A percentile compares a stretch with the other conserved stretches of the same genome.
Evolutionary conservation across 371 early-diverging fungal species (phyloP).

Genomic region (Blastocladiella emersonii): DNA sequence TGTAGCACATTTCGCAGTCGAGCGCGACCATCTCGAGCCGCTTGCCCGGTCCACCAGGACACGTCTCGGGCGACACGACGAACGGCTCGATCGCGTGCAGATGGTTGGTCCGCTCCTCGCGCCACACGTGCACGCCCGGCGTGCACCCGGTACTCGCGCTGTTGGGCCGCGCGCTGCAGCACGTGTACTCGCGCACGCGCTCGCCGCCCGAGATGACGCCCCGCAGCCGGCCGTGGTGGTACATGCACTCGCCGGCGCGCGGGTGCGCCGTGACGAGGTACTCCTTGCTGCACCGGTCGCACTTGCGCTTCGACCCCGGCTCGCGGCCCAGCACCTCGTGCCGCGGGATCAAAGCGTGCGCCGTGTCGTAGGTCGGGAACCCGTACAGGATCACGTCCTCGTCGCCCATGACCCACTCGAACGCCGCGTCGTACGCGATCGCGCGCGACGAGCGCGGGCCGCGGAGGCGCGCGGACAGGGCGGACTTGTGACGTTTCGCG

Average conservation of each 20-base stretch:
- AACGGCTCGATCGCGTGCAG: neutral
- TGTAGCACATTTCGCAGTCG: constrained; percentile 24
- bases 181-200: neutral
- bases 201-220: neutral
- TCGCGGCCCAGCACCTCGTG: too few relatives aligned
- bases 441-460: too few relatives aligned
- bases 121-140: neutral
- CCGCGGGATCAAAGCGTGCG: too few relatives aligned
- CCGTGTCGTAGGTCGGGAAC: too few relatives aligned
- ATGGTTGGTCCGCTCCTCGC: neutral
- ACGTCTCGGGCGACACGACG: neutral
- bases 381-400: too few relatives aligned
- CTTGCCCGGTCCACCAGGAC: too few relatives aligned
- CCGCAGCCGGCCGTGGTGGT: neutral
- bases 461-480: too few relatives aligned
- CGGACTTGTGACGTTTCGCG: too few relatives aligned
- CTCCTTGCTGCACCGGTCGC: neutral
- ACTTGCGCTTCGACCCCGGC: too few relatives aligned
- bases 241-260: neutral
- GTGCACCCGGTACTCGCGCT: neutral
- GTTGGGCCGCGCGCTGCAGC: neutral
- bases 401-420: too few relatives aligned
- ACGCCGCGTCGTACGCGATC: too few relatives aligned
- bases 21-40: neutral
- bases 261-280: neutral